These are phyloP conservation scores for Apophysomyces variabilis DNA, from an alignment of 371 early-diverging fungal genomes.

Conservation along the genomic window DNA sequence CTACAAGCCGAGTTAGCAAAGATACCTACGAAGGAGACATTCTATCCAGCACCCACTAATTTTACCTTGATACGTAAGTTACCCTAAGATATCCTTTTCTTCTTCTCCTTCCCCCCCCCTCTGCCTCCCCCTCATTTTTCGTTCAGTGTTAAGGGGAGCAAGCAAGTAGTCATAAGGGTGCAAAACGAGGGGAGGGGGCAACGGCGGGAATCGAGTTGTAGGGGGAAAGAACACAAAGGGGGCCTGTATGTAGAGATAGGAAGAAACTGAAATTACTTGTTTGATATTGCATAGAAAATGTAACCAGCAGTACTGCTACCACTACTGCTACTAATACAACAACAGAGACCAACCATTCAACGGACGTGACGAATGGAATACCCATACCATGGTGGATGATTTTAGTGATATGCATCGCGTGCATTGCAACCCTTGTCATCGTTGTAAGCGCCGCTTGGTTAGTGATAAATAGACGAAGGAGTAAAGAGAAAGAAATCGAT, in stretches of 20 bases:
- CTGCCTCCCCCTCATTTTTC: conserved; percentile 10
- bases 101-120: background rate
- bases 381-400: conserved; percentile 44
- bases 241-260: background rate
- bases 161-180: conserved; percentile 11
- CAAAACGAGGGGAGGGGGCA: background rate
- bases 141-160: conserved; percentile 15
- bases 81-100: no score
- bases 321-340: conserved; percentile 13
- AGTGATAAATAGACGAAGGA: conserved; percentile 24
- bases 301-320: conserved; percentile 24
- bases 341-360: background rate
- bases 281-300: conserved; percentile 29
- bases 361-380: background rate
- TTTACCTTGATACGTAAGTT: conserved; percentile 46
- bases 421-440: conserved; percentile 31
- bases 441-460: conserved; percentile 33
- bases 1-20: conserved; percentile 33
- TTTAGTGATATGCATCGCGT: conserved; percentile 44
- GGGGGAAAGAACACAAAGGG: conserved; percentile 8
- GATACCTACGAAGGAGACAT: conserved; percentile 30
- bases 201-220: background rate
- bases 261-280: background rate
- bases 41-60: conserved; percentile 34
- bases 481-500: conserved; percentile 16